Conservation (phyloP, 129 eudicot species). For the Deinandra increscens region DNA sequence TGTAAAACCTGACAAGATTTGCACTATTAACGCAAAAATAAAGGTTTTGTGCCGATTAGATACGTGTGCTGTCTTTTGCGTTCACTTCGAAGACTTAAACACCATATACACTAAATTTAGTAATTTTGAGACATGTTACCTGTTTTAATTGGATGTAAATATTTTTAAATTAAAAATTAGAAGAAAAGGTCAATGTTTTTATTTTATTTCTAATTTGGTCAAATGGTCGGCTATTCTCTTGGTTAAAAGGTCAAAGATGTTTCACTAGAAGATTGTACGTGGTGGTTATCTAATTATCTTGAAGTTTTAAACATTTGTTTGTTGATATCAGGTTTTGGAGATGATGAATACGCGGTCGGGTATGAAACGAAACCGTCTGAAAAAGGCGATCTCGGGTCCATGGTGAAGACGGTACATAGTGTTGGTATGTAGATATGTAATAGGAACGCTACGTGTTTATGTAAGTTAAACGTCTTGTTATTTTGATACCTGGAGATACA, state of each 20-base stretch:
- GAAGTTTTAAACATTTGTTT: background rate
- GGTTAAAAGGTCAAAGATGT: background rate
- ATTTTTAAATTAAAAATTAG: background rate
- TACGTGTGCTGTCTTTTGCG: no score
- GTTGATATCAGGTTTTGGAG: slow-evolving; percentile 52
- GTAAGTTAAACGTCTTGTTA: slow-evolving; percentile 12
- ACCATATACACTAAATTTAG: background rate
- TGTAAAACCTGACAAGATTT: no score
- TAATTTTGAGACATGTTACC: background rate
- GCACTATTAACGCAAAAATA: background rate
- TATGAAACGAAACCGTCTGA: slow-evolving; percentile 54
- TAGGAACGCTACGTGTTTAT: slow-evolving; percentile 25
- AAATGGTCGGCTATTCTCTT: background rate
- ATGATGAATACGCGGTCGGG: slow-evolving; percentile 58
- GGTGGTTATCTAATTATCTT: no score
- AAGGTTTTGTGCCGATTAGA: background rate
- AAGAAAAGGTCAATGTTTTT: background rate
- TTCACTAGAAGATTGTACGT: background rate
- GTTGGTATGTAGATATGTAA: slow-evolving; percentile 23
- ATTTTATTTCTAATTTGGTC: background rate
- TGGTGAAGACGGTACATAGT: slow-evolving; percentile 51
- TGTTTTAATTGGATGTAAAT: background rate
- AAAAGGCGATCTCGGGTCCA: slow-evolving; percentile 79
- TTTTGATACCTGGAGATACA: slow-evolving; percentile 18
- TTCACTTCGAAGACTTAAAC: background rate